Evolutionary conservation across 805 yeast species (phyloP), one percentile per base, ranked within the genome.

Genomic region (Metschnikowia lunata): DNA sequence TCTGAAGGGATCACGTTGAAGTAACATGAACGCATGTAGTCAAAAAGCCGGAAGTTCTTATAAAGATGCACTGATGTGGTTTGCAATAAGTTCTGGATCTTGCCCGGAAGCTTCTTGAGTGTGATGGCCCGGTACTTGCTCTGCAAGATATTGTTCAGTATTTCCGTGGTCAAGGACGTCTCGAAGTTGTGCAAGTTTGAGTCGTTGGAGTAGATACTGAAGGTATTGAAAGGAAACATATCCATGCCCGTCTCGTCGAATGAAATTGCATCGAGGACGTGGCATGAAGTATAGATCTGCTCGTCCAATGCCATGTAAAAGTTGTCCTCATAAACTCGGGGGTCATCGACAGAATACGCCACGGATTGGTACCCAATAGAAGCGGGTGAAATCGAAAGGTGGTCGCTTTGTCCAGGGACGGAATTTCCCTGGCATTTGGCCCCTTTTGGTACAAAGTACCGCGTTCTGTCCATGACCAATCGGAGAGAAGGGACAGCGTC

Each of bases 11-110:
- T 56, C 30, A 55, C 47, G 43, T 71, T 71, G 41, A 54, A 64
- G 51, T 71, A 71, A 47, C 73, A 70, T 6, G 72, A 64, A 30
- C 61, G 52, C 65, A 67, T 63, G 56, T 70, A 71, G 47, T 67
- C 69, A 46, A 58, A 68, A 23, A 67, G 49, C 27, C 59, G 53
- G 43, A 68, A 58, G 27, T 58, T 53, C 40, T 70, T 66, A 50
- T 67, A 67, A 30, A 66, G 48, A 29, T 63, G 62, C 26, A 69
- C 51, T 9, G 69, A 59, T 15, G 51, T 57, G 48, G 56, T 64
- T 36, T 55, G 47, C 27, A 70, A 49, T 30, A 70, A 56, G 35
- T 62, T 61, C 46, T 68, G 72, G 30, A 71, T 55, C 43, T 67
- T 65, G 8, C 42, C 41, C 2, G 74, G 74, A 23, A 70, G 54